Evolutionary conservation across 2,329 filamentous ascomycete species (phyloP), one percentile per base, ranked within the genome.

Genomic region (Alternaria infectoria): DNA sequence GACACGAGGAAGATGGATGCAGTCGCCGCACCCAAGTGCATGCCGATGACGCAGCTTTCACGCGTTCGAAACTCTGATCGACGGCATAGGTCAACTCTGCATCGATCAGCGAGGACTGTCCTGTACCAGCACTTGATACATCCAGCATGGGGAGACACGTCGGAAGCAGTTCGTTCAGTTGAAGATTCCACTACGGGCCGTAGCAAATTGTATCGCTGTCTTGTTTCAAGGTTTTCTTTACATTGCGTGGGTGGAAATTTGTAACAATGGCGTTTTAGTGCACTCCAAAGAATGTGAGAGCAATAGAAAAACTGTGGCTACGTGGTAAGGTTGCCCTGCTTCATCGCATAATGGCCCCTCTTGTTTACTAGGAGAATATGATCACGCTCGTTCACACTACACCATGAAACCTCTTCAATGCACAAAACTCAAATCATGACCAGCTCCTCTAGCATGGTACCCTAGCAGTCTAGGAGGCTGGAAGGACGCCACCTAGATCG

Each of bases 1-100:
- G 91, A 74, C 91, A 94, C 71, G 89, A 91, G 83, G 90, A 91
- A 77, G 91, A 93, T 71, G 91, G 91, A 13, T 93, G 91, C 75
- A 87, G 90, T 12, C 90, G 88, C 71, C 85, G 91, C 23, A 64
- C 66, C 25, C 61, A 75, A n/a, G 36, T 56, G 19, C 13, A 23
- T 54, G 44, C 44, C 15, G 28, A 25, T 13, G 50, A 25, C 28
- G 25, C 12, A 21, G 17, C n/a, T 5, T 45, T 36, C 74, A 12
- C 63, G 59, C 26, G 57, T 52, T 44, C 45, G 44, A 52, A 52
- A 36, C 60, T 21, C 54, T 69, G 36, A 57, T 72, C 36, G 36
- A 40, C 32, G 32, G 32, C 32, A 30, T 32, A 36, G 28, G 15
- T 36, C 3, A 15, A 63, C 36, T 56, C 26, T 15, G 60, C 61